Base-by-base conservation (phyloP, 768 basidiomycete genomes). In the Suillus fuscotomentosus region DNA sequence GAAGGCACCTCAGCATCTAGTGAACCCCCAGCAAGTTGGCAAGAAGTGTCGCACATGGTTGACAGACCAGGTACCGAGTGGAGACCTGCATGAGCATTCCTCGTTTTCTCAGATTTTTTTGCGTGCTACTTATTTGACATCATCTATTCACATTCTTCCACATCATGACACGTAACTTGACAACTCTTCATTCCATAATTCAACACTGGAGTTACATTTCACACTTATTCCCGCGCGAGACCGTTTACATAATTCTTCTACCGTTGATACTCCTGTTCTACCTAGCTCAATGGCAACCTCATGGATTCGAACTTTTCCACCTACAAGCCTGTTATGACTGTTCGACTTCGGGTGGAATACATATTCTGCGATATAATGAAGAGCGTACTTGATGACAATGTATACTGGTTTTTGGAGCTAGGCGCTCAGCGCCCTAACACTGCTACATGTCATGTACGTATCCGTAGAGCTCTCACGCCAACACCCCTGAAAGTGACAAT, bases 1-100 rank as follows among this genome's bases (percentile, higher is more conserved):
- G 81, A 81, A 17, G 84, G 85, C 27, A 83, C 70, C 39, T 87
- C 87, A 20, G 87, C 84, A 51, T 80, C 82, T 61, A 81, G 83
- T 61, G 82, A 78, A 41, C 75, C 75, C 27, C 77, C 81, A 20
- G 74, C 80, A 55, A 86, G 83, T 70, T 85, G 83, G 85, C 80
- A 79, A 36, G 80, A 77, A 31, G 62, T 75, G 38, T 74, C 80
- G 27, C 79, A 81, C 55, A 82, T 83, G 80, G 73, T 77, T 22
- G 81, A 81, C 65, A 75, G 78, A 61, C 71, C 79, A n/a, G 75
- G 70, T 63, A 60, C 70, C 53, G 68, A 75, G 62, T 81, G 76
- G 82, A 73, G 77, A 50, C 79, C 76, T 68, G 76, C 74, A 66
- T 82, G 76, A 81, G 31, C 63, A 60, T 62, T 66, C 66, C 63